Conservation (phyloP, 345 rosid genomes). For the Hypericum androsaemum region DNA sequence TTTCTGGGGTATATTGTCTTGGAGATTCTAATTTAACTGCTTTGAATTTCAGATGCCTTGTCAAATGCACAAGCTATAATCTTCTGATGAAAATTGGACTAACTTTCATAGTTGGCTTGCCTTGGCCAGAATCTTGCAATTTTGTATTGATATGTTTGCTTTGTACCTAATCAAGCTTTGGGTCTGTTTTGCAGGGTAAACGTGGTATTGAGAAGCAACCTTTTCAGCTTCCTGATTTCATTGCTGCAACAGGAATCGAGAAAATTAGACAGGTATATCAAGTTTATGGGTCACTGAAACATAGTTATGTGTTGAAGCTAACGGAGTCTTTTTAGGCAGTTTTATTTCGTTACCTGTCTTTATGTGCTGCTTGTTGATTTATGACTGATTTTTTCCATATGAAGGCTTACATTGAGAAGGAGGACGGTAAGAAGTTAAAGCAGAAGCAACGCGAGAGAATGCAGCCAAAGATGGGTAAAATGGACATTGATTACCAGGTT, state of each 20-base stretch:
- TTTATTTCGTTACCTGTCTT: background rate
- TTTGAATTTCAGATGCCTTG: slow-evolving; percentile 50
- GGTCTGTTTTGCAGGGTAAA: slow-evolving; percentile 68
- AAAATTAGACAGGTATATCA: slow-evolving; percentile 92
- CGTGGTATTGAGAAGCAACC: slow-evolving; percentile 99
- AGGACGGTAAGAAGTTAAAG: slow-evolving; percentile 92
- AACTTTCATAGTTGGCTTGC: slow-evolving; percentile 1
- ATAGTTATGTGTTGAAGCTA: no score
- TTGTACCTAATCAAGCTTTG: slow-evolving; percentile 33
- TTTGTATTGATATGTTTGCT: no score
- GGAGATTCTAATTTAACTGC: slow-evolving; percentile 38
- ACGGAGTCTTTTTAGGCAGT: no score
- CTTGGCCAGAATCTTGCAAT: no score
- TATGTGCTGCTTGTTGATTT: background rate
- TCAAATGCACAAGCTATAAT: slow-evolving; percentile 34
- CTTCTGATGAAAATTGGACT: slow-evolving; percentile 14
- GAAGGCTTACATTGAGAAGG: slow-evolving; percentile 99
- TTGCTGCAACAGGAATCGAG: slow-evolving; percentile 98
- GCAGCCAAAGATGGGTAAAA: slow-evolving; percentile 99
- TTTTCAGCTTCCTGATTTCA: slow-evolving; percentile 98
- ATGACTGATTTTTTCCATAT: slow-evolving; percentile 11
- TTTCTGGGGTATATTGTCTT: slow-evolving; percentile 12
- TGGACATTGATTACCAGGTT: slow-evolving; percentile 99
- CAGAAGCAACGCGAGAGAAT: slow-evolving; percentile 98
- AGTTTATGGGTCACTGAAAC: background rate